phyloP scores from a whole-genome alignment of 495 filamentous ascomycete species.

The Immersiella caudata region DNA sequence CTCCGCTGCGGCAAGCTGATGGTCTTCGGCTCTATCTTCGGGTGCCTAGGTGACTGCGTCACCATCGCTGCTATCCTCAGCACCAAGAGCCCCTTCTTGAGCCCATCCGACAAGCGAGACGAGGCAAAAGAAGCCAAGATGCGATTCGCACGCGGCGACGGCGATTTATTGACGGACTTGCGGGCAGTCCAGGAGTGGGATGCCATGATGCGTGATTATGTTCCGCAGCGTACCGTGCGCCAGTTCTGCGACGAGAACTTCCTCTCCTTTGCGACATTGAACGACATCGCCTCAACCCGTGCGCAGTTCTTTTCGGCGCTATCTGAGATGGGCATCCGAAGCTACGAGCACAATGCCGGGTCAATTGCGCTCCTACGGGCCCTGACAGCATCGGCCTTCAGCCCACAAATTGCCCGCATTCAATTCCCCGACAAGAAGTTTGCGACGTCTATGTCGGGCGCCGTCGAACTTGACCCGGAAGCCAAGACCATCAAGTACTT shows the following conservation, averaged over 20 bases:
- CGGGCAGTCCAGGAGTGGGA: slow-evolving; percentile 82
- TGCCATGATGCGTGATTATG: slow-evolving; percentile 56
- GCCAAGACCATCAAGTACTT: slow-evolving; percentile 90
- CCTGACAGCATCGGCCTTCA: slow-evolving; percentile 87
- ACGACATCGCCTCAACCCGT: slow-evolving; percentile 84
- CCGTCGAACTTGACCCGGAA: slow-evolving; percentile 90
- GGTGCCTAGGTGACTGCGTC: slow-evolving; percentile 82
- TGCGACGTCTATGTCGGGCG: slow-evolving; percentile 77
- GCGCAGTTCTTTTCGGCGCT: slow-evolving; percentile 84
- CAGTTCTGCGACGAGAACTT: slow-evolving; percentile 86
- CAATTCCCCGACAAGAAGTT: slow-evolving; percentile 95
- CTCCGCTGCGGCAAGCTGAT: slow-evolving; percentile 91
- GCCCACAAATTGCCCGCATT: slow-evolving; percentile 88
- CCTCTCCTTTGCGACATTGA: slow-evolving; percentile 78
- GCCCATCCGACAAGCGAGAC: slow-evolving; percentile 77
- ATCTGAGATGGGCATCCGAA: slow-evolving; percentile 78
- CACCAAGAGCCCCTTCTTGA: slow-evolving; percentile 80
- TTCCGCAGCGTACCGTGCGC: slow-evolving; percentile 65
- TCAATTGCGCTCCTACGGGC: slow-evolving; percentile 72
- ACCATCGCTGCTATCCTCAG: slow-evolving; percentile 92
- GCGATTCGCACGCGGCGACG: slow-evolving; percentile 73
- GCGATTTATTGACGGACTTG: slow-evolving; percentile 86
- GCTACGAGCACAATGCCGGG: slow-evolving; percentile 36
- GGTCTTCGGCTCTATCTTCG: slow-evolving; percentile 93
- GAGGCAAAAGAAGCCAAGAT: slow-evolving; percentile 76